Base-by-base conservation (phyloP, 805 yeast genomes). In the Grigorovia yakushimaensis region DNA sequence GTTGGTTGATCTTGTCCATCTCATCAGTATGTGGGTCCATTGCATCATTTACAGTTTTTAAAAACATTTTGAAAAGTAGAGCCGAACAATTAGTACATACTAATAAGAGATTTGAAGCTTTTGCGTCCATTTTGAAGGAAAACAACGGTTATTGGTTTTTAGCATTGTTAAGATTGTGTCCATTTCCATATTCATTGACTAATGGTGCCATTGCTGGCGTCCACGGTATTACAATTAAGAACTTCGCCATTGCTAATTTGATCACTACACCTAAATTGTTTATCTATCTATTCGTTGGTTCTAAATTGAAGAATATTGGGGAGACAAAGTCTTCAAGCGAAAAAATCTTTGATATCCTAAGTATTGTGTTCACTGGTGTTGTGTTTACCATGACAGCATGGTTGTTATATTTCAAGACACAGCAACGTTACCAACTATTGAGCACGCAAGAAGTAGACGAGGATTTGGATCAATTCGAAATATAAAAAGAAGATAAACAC, bases 191-290 rank as follows among this genome's bases (percentile, higher is more conserved):
- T 61, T 88, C 96, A 2, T 69, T 91, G 30, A 82, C 93, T 0
- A 91, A 91, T 58, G 97, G 96, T 4, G 97, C 95, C 0, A 72
- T 93, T 54, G 93, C 95, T 9, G 82, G 94, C 1, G 77, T 91
- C 13, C 96, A 94, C 0, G 84, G 86, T 17, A 73, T 91, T 11
- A 71, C 82, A 0, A 67, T 81, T 1, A 51, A 64, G 39, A 78
- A 80, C 22, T 91, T 84, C 62, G 68, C 81, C 2, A 58, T 81
- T 30, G 95, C 96, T 0, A 82, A 88, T 21, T 53, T 79, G 0
- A 62, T 87, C 33, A 79, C 95, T 1, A 78, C 95, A 0, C 98
- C 98, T 7, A 93, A 89, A 60, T 68, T 83, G 51, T 60, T 85
- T n/a, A 68, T 86, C 45, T 85, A 82, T 56, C 67, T 87, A 10